Percentiles rank a stretch among this genome's conserved stretches.
Conservation (phyloP, 768 basidiomycete genomes). For the Polyporus arcularius region DNA sequence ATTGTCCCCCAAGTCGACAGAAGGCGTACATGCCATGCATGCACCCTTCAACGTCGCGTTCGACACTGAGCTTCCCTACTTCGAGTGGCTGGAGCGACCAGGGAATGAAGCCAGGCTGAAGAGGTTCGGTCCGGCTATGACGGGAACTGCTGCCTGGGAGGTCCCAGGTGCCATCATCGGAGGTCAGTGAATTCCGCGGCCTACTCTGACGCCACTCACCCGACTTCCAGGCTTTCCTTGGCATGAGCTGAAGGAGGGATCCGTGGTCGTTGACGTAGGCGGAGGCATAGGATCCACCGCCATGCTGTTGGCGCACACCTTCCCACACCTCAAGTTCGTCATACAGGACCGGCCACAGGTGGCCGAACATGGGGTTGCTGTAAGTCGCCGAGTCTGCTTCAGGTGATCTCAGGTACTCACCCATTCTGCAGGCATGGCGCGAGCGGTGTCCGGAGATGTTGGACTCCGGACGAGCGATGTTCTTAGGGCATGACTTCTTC, state of each 20-base stretch:
- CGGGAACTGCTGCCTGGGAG: slow-evolving; percentile 72
- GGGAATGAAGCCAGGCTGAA: slow-evolving; percentile 49
- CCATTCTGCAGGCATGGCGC: slow-evolving; percentile 53
- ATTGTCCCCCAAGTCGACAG: neutral
- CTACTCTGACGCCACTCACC: neutral
- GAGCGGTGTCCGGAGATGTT: slow-evolving; percentile 59
- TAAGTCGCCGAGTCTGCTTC: slow-evolving; percentile 13
- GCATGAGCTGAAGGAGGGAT: slow-evolving; percentile 48
- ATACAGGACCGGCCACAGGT: slow-evolving; percentile 63
- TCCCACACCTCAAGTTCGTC: slow-evolving; percentile 48
- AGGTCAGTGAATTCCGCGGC: slow-evolving; percentile 17
- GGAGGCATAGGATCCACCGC: slow-evolving; percentile 64
- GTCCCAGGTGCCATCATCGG: slow-evolving; percentile 33
- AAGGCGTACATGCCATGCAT: slow-evolving; percentile 39
- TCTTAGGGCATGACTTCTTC: slow-evolving; percentile 81
- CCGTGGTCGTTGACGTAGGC: slow-evolving; percentile 66
- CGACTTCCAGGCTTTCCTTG: slow-evolving; percentile 56
- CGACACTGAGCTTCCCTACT: slow-evolving; percentile 49
- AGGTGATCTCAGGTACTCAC: neutral
- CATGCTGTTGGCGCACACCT: slow-evolving; percentile 43
- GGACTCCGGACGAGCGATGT: slow-evolving; percentile 50
- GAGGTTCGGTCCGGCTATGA: slow-evolving; percentile 78
- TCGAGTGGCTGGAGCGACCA: slow-evolving; percentile 74
- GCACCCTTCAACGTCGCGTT: slow-evolving; percentile 79
- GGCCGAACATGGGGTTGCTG: slow-evolving; percentile 46